These are phyloP conservation scores for Coriaria nepalensis DNA, from an alignment of 306 rosid genomes.

Conservation along the genomic window DNA sequence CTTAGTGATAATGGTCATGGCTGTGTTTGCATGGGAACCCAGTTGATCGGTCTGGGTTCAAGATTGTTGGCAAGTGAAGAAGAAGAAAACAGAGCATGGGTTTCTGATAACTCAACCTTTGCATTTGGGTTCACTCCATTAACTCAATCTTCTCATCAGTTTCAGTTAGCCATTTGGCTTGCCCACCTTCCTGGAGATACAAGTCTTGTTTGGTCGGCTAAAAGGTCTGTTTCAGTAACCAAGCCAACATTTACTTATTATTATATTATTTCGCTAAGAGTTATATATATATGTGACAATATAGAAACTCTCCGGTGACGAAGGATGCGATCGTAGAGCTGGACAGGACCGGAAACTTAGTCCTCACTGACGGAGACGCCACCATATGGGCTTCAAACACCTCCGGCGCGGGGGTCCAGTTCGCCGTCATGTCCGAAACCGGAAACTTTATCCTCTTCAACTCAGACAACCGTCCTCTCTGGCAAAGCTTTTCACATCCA, in stretches of 20 bases:
- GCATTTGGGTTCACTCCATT: constrained; percentile 65
- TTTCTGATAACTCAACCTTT: constrained; percentile 75
- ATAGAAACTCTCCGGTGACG: constrained; percentile 58
- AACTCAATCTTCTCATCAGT: constrained; percentile 10
- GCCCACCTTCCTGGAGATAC: constrained; percentile 65
- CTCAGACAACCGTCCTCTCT: constrained; percentile 27
- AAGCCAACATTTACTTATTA: background rate
- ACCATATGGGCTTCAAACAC: constrained; percentile 75
- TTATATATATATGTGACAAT: background rate
- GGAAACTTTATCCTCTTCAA: constrained; percentile 64
- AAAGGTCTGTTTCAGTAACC: constrained; percentile 26
- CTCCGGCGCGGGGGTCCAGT: constrained; percentile 32
- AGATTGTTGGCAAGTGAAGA: constrained; percentile 37
- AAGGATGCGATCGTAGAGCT: constrained; percentile 69
- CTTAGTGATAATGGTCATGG: background rate
- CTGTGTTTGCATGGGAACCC: constrained; percentile 26
- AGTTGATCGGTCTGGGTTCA: constrained; percentile 37
- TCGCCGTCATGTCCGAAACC: constrained; percentile 57
- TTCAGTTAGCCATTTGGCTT: constrained; percentile 69
- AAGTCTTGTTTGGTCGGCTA: constrained; percentile 66
- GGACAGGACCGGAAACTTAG: constrained; percentile 59
- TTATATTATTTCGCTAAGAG: background rate
- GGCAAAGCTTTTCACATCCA: constrained; percentile 94
- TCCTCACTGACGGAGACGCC: constrained; percentile 41
- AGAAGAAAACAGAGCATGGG: constrained; percentile 27